Evolutionary conservation across 2,329 filamentous ascomycete genomes (phyloP).

Genomic region (Calonectria pauciramosa): DNA sequence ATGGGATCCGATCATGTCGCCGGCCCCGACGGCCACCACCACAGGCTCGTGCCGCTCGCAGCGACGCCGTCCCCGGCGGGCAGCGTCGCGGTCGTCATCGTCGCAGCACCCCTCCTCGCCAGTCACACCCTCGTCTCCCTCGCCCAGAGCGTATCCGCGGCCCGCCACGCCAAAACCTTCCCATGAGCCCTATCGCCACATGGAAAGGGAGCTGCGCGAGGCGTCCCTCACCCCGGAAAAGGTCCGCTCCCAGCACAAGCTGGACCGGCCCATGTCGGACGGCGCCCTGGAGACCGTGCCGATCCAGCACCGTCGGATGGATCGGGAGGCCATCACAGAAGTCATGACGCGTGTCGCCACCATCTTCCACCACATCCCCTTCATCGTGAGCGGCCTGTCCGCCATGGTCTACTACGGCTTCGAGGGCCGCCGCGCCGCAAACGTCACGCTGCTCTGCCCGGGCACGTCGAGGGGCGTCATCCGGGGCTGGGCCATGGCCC

Average conservation of each 20-base stretch:
- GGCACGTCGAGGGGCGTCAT: conserved; percentile 52
- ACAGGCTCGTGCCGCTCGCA: conserved; percentile 13
- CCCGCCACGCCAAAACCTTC: conserved; percentile 23
- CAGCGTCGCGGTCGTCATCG: background rate
- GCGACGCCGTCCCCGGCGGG: conserved; percentile 8
- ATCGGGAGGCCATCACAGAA: conserved; percentile 48
- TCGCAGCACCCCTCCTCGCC: background rate
- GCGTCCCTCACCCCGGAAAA: conserved; percentile 7
- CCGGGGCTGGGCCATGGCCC: conserved; percentile 55
- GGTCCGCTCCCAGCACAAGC: conserved; percentile 14
- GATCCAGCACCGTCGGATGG: conserved; percentile 42
- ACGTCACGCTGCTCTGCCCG: conserved; percentile 59
- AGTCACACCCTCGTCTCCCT: background rate
- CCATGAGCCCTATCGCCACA: conserved; percentile 16
- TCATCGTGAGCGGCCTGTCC: conserved; percentile 61
- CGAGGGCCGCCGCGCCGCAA: conserved; percentile 41
- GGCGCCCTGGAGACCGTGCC: conserved; percentile 30
- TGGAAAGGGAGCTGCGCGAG: conserved; percentile 17
- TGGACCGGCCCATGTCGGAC: conserved; percentile 21
- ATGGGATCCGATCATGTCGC: conserved; percentile 16
- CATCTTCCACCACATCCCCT: conserved; percentile 59
- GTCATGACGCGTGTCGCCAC: conserved; percentile 56
- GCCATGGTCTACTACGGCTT: conserved; percentile 62
- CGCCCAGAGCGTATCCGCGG: conserved; percentile 9
- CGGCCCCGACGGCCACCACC: conserved; percentile 10